Evolutionary conservation across 805 yeast genomes (phyloP).

Genomic region (Wickerhamomyces bisporus): DNA sequence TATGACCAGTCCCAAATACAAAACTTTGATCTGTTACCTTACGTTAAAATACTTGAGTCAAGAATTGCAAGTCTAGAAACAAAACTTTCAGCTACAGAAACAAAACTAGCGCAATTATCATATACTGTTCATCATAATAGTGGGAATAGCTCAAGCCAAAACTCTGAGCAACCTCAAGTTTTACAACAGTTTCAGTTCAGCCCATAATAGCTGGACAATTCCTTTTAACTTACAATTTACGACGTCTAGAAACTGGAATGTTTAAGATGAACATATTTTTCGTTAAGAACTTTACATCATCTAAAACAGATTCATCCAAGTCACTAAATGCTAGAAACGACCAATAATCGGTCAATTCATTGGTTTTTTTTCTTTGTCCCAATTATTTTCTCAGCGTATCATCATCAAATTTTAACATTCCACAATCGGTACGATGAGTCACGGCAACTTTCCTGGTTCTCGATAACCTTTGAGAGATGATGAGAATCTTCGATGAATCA

Average conservation of each 20-base stretch:
- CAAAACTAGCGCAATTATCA: conserved; percentile 16
- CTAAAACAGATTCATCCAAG: conserved; percentile 29
- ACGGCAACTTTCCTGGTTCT: too few species aligned
- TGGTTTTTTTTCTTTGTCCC: too few species aligned
- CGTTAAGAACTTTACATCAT: conserved; percentile 30
- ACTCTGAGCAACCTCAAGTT: background rate
- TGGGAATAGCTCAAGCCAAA: background rate
- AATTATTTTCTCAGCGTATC: too few species aligned
- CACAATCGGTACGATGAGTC: too few species aligned
- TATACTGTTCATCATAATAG: conserved; percentile 10
- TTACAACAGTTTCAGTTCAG: background rate
- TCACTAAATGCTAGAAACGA: conserved; percentile 27
- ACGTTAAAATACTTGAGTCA: conserved; percentile 19
- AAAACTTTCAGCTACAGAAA: conserved; percentile 16
- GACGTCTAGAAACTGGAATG: conserved; percentile 35
- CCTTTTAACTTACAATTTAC: conserved; percentile 27
- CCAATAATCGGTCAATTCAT: conserved; percentile 1
- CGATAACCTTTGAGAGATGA: too few species aligned
- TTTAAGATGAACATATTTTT: conserved; percentile 27
- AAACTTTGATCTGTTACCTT: conserved; percentile 12
- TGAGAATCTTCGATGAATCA: too few species aligned
- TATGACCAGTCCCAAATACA: background rate
- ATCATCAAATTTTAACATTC: too few species aligned
- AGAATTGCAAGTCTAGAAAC: conserved; percentile 17
- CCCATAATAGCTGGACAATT: conserved; percentile 5